Percentiles rank a stretch among this genome's conserved stretches.
Evolutionary conservation across 2,329 filamentous ascomycete genomes (phyloP).

Genomic region (Helminthosporium solani): DNA sequence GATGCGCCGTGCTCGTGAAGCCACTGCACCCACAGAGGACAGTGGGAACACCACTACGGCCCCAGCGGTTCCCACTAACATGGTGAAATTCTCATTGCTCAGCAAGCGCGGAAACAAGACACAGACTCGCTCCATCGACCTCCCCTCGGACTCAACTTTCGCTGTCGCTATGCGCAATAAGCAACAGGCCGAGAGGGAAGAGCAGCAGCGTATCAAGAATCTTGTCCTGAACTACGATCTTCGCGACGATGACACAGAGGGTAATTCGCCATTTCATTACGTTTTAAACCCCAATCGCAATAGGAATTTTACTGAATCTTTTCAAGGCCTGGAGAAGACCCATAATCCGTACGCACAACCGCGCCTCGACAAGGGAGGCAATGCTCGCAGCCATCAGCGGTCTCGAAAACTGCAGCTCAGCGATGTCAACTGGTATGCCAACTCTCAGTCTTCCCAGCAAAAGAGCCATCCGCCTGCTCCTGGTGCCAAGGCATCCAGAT

Average conservation of each 20-base stretch:
- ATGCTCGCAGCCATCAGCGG: conserved; percentile 73
- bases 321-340: conserved; percentile 44
- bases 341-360: conserved; percentile 48
- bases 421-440: conserved; percentile 91
- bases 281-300: conserved; percentile 48
- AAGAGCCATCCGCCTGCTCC: neutral
- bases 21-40: conserved; percentile 43
- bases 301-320: conserved; percentile 48
- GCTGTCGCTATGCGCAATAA: conserved; percentile 95
- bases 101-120: conserved; percentile 96
- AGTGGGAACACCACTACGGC: conserved; percentile 43
- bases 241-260: conserved; percentile 72
- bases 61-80: conserved; percentile 49
- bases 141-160: conserved; percentile 89
- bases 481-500: neutral
- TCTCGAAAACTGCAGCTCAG: conserved; percentile 89
- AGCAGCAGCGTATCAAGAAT: conserved; percentile 98
- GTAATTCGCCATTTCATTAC: conserved; percentile 58
- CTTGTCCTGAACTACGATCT: conserved; percentile 95
- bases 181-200: conserved; percentile 90
- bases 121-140: conserved; percentile 88
- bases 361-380: conserved; percentile 57
- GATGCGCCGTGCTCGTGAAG: conserved; percentile 71
- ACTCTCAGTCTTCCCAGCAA: conserved; percentile 23
- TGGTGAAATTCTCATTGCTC: conserved; percentile 95